phyloP scores from a whole-genome alignment of 163 green algal genomes.

The Scenedesmus sp. region DNA sequence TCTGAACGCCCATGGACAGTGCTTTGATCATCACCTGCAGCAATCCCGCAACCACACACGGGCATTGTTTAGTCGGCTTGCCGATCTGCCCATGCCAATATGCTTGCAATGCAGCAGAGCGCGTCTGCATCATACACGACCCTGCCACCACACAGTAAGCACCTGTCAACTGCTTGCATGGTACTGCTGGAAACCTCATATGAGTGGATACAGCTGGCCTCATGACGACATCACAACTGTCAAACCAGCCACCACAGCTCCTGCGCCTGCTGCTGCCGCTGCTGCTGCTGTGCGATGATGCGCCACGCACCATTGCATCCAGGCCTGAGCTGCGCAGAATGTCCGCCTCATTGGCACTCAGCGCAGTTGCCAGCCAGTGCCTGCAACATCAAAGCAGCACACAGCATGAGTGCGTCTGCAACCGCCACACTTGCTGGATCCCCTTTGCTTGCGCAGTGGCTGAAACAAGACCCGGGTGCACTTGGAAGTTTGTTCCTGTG shows the following conservation, averaged over 20 bases:
- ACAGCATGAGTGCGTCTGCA: neutral
- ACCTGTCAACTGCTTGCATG: neutral
- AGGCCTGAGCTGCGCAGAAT: constrained; percentile 55
- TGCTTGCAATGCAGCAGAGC: neutral
- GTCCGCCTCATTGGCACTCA: constrained; percentile 33
- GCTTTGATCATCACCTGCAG: constrained; percentile 58
- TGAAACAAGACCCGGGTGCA: neutral
- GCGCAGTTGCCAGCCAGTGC: constrained; percentile 44
- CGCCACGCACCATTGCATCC: constrained; percentile 52
- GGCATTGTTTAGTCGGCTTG: neutral
- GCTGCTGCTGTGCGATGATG: neutral
- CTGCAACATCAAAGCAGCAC: constrained; percentile 22
- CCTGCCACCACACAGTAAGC: too few species aligned
- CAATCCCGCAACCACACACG: neutral
- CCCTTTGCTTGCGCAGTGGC: neutral
- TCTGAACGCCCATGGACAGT: constrained; percentile 47
- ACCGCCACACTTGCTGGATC: neutral
- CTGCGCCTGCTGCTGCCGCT: neutral
- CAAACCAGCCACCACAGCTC: neutral
- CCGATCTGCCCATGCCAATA: neutral
- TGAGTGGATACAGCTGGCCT: neutral
- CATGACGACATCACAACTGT: neutral
- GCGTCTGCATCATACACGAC: neutral
- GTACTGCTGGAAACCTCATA: neutral
- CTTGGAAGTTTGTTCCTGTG: neutral